Evolutionary conservation across 805 yeast genomes (phyloP).

Genomic region (Saccharomycopsis vini): DNA sequence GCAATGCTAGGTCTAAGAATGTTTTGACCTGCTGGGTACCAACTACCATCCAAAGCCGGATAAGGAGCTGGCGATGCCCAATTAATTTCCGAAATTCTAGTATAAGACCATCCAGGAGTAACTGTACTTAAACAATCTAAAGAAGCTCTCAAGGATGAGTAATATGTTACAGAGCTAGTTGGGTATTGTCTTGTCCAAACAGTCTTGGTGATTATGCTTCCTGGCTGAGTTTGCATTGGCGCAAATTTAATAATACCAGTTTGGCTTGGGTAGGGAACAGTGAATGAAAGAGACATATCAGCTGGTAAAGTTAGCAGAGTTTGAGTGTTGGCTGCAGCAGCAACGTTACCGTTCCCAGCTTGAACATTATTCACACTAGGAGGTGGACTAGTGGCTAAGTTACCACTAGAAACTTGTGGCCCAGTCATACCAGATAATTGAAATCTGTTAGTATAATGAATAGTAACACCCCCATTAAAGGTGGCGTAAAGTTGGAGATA

Average conservation of each 20-base stretch:
- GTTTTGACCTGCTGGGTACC: no score
- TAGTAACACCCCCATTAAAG: slow-evolving; percentile 37
- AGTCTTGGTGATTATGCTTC: slow-evolving; percentile 51
- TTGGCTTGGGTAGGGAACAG: slow-evolving; percentile 67
- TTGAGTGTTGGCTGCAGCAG: slow-evolving; percentile 28
- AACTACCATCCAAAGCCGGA: no score
- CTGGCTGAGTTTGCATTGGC: slow-evolving; percentile 91
- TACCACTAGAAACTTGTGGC: slow-evolving; percentile 38
- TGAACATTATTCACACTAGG: slow-evolving; percentile 22
- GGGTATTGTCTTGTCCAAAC: slow-evolving; percentile 60
- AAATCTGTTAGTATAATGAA: slow-evolving; percentile 64
- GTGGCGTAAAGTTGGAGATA: slow-evolving; percentile 60
- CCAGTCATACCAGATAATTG: slow-evolving; percentile 67
- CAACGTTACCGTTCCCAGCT: background rate
- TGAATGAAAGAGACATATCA: slow-evolving; percentile 43
- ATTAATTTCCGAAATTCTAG: slow-evolving; percentile 53
- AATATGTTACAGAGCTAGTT: slow-evolving; percentile 59
- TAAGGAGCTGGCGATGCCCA: no score
- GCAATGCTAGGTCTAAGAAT: no score
- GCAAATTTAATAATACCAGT: slow-evolving; percentile 75
- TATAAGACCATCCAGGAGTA: slow-evolving; percentile 80
- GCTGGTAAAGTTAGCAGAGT: slow-evolving; percentile 24
- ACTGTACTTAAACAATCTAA: slow-evolving; percentile 19
- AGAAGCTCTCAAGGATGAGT: slow-evolving; percentile 23
- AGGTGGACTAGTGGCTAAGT: slow-evolving; percentile 35